phyloP scores from a whole-genome alignment of 2,329 filamentous ascomycete species.

The Cryphonectria japonica region DNA sequence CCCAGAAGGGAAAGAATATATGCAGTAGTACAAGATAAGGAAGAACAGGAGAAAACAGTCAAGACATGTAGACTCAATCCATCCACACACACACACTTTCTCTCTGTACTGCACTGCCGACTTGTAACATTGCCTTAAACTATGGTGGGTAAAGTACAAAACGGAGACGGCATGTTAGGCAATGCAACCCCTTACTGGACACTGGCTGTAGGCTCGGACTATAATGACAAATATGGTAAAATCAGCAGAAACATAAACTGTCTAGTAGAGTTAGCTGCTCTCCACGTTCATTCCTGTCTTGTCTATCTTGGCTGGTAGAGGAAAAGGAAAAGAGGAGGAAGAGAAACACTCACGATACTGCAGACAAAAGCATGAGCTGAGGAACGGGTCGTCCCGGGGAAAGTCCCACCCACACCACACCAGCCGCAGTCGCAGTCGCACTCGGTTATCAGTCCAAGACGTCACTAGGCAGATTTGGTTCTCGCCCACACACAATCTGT shows the following conservation, averaged over 20 bases:
- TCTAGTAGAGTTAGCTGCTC: no score
- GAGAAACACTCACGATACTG: not conserved
- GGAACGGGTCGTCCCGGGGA: not conserved
- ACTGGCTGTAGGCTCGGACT: not conserved
- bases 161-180: not conserved
- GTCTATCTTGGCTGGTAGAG: not conserved
- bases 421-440: no score
- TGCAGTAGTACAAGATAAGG: not conserved
- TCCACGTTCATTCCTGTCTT: no score
- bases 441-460: no score
- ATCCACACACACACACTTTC: no score
- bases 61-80: not conserved
- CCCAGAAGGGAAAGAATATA: not conserved
- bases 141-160: not conserved
- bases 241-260: not conserved
- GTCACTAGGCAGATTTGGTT: not conserved
- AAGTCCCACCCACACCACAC: not conserved
- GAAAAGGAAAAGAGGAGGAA: not conserved
- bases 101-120: no score
- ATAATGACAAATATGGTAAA: conserved; percentile 2
- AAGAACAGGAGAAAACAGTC: not conserved
- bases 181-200: not conserved
- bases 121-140: no score
- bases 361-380: not conserved
- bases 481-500: no score